Evolutionary conservation across 306 rosid genomes (phyloP), one percentile per base, ranked within the genome.

Genomic region (Quercus variabilis): DNA sequence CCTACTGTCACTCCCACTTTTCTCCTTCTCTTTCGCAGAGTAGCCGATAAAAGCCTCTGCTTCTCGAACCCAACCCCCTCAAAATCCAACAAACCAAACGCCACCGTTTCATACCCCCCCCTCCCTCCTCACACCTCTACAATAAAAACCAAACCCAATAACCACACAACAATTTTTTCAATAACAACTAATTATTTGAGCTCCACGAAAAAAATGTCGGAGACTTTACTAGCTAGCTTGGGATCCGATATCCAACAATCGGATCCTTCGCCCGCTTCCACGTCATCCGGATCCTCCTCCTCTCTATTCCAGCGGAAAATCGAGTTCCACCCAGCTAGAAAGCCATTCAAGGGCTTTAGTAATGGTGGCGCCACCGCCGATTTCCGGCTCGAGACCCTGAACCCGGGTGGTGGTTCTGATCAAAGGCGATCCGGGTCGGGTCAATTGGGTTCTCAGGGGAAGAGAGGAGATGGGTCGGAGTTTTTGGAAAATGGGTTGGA

Each of bases 311-410:
- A 26, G 28, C 84, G 92, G 69, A 89, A 76, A 80, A 82, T 95
- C 19, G 85, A 83, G 28, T 95, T 91, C 52, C 85, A 80, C 11
- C 93, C 87, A 0, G 86, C 89, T 0, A 86, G 82, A 69, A 93
- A 80, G 76, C 89, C 89, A 0, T 89, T 85, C 83, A 86, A 79
- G 69, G 93, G 93, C 2, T 87, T 96, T 14, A 73, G 74, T 69
- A 83, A 83, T n/a, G 85, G 82, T 38, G 82, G 83, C 41, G 85
- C 76, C 30, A 92, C 90, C 49, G 84, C 78, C 25, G 97, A 91
- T 79, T 95, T 93, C 49, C 78, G 79, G 73, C 85, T 93, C 2
- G 94, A 91, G 84, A 93, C 98, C 17, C 87, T 95, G n/a, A 95
- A 95, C 82, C 97, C 95, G 52, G 35, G 31, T 35, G 9, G 78